Percentiles rank a stretch among this genome's conserved stretches.
Evolutionary conservation across 2,329 filamentous ascomycete genomes (phyloP).

Genomic region (Cryphonectria radicalis): DNA sequence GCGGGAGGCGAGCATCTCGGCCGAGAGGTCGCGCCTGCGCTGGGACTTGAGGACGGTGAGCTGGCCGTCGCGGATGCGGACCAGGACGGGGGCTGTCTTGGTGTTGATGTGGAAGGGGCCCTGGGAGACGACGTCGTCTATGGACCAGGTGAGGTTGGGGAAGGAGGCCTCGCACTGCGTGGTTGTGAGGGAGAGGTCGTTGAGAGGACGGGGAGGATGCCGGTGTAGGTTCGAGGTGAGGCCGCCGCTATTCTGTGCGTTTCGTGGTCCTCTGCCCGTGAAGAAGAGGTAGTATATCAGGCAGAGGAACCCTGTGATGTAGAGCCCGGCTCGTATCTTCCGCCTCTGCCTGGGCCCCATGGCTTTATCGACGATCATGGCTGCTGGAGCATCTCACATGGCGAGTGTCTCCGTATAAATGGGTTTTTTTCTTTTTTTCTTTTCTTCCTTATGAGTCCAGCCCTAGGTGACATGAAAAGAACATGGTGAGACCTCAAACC

Average conservation of each 20-base stretch:
- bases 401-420: background rate
- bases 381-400: constrained; percentile 21
- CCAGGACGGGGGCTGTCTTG: constrained; percentile 45
- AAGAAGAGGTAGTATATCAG: constrained; percentile 36
- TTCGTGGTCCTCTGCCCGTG: constrained; percentile 18
- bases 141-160: constrained; percentile 51
- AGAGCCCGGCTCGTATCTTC: constrained; percentile 32
- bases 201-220: constrained; percentile 31
- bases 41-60: constrained; percentile 51
- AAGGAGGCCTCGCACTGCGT: constrained; percentile 50
- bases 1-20: constrained; percentile 52
- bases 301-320: constrained; percentile 31
- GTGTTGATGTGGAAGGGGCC: constrained; percentile 49
- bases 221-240: background rate
- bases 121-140: constrained; percentile 49
- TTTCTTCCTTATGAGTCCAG: background rate
- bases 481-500: no score
- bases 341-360: constrained; percentile 32
- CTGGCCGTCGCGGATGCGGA: constrained; percentile 47
- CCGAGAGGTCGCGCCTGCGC: constrained; percentile 45
- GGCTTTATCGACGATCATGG: constrained; percentile 31
- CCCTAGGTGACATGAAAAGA: background rate
- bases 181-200: constrained; percentile 46
- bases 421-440: no score
- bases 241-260: background rate